A percentile compares a stretch with the other conserved stretches of the same genome.
Conservation (phyloP, 1,284 basidiomycete genomes). For the Ustilago trichophora region DNA sequence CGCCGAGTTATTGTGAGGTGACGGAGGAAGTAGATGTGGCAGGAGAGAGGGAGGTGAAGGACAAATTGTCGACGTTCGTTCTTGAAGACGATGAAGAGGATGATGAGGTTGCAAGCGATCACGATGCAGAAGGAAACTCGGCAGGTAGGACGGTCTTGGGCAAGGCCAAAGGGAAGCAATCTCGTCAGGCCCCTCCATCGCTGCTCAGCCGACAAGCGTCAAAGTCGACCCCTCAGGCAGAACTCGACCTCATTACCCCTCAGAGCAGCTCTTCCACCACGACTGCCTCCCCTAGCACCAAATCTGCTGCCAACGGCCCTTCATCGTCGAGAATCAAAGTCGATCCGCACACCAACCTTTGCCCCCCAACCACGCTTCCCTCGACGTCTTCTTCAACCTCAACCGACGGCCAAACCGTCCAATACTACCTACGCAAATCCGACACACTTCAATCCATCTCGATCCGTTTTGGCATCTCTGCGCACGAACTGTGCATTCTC, state of each 20-base stretch:
- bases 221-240: conserved; percentile 18
- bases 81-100: conserved; percentile 11
- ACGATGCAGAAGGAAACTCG: neutral
- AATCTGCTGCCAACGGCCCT: too few species aligned
- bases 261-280: neutral
- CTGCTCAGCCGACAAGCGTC: conserved; percentile 15
- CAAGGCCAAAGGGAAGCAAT: too few species aligned
- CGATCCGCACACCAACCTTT: conserved; percentile 12
- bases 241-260: conserved; percentile 12
- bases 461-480: conserved; percentile 34
- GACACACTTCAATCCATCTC: conserved; percentile 44
- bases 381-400: too few species aligned
- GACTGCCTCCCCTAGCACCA: too few species aligned
- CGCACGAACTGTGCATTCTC: conserved; percentile 36
- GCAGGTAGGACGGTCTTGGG: neutral
- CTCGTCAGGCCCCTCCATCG: too few species aligned
- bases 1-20: too few species aligned
- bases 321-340: conserved; percentile 8
- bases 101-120: neutral
- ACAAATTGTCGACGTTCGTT: conserved; percentile 23
- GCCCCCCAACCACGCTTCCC: neutral
- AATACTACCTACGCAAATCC: conserved; percentile 40
- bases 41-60: neutral
- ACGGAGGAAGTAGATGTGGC: too few species aligned
- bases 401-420: conserved; percentile 23